phyloP scores from a whole-genome alignment of 805 yeast genomes.

The Kregervanrija delftensis region DNA sequence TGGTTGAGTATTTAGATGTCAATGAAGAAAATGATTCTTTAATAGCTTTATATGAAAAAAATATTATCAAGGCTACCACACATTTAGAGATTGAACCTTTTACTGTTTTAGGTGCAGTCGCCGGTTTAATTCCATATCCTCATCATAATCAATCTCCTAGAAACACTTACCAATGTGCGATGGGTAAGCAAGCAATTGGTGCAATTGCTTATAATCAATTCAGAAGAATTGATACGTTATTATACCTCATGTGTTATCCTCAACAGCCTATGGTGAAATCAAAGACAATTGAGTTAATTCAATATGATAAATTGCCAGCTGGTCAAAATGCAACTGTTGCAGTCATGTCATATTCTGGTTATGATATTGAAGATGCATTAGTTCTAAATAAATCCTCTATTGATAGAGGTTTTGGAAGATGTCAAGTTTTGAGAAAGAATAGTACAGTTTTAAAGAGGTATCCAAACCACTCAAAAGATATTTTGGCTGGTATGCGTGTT shows the following conservation, averaged over 20 bases:
- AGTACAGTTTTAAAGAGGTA: constrained; percentile 86
- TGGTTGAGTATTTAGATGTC: constrained; percentile 93
- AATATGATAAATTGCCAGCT: constrained; percentile 95
- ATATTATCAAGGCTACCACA: constrained; percentile 53
- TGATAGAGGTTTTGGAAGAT: constrained; percentile 96
- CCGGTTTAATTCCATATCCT: constrained; percentile 87
- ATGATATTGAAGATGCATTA: constrained; percentile 98
- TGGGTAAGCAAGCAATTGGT: constrained; percentile 99
- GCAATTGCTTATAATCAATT: constrained; percentile 97
- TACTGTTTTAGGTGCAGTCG: constrained; percentile 88
- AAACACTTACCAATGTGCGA: constrained; percentile 89
- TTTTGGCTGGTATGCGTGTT: constrained; percentile 84
- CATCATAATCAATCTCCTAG: constrained; percentile 91
- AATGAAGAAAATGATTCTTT: constrained; percentile 94
- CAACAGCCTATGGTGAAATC: constrained; percentile 99
- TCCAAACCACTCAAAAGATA: constrained; percentile 89
- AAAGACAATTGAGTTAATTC: constrained; percentile 89
- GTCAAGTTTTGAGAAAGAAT: constrained; percentile 90
- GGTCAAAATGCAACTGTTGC: constrained; percentile 99
- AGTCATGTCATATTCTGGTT: constrained; percentile 98
- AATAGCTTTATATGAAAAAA: constrained; percentile 81
- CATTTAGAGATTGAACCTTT: constrained; percentile 96
- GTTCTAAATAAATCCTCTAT: constrained; percentile 89
- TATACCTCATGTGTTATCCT: constrained; percentile 96
- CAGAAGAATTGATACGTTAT: constrained; percentile 86